phyloP scores from a whole-genome alignment of 2,329 filamentous ascomycete genomes.

The Fusarium lyarnte region DNA sequence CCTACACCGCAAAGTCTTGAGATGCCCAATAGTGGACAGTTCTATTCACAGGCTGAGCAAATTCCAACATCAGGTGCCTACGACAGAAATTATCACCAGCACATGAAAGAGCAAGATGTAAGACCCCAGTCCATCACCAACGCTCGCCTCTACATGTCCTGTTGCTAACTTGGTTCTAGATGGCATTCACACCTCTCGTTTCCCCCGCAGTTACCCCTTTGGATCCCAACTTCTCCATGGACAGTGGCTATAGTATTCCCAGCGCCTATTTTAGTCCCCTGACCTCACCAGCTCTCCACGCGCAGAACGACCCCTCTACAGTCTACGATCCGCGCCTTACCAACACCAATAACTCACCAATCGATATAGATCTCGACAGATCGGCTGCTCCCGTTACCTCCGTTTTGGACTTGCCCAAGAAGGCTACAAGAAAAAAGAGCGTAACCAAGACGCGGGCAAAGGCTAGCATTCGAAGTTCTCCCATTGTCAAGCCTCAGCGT shows the following conservation, averaged over 20 bases:
- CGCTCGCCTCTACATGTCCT: background rate
- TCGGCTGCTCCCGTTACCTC: constrained; percentile 48
- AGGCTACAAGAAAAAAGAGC: constrained; percentile 59
- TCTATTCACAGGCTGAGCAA: constrained; percentile 67
- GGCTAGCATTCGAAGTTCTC: constrained; percentile 72
- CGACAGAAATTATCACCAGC: constrained; percentile 70
- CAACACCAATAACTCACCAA: constrained; percentile 60
- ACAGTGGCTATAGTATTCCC: constrained; percentile 69
- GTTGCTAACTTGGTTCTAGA: constrained; percentile 53
- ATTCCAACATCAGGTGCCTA: constrained; percentile 67
- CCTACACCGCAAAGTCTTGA: constrained; percentile 85
- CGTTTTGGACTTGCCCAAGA: constrained; percentile 61
- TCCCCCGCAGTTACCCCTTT: constrained; percentile 86
- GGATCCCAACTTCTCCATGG: constrained; percentile 73
- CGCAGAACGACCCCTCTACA: constrained; percentile 47
- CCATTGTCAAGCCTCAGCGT: constrained; percentile 74
- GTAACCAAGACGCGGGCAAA: constrained; percentile 62
- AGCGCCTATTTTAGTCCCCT: constrained; percentile 84
- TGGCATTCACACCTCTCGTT: constrained; percentile 82
- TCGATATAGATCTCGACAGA: constrained; percentile 65
- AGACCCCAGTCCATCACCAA: constrained; percentile 40
- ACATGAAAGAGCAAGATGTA: constrained; percentile 74
- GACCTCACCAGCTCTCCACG: constrained; percentile 81
- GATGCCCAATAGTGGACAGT: constrained; percentile 67
- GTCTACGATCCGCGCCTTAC: constrained; percentile 44